Evolutionary conservation across 169 alveolate genomes (phyloP).

Genomic region (Blepharisma undulans): DNA sequence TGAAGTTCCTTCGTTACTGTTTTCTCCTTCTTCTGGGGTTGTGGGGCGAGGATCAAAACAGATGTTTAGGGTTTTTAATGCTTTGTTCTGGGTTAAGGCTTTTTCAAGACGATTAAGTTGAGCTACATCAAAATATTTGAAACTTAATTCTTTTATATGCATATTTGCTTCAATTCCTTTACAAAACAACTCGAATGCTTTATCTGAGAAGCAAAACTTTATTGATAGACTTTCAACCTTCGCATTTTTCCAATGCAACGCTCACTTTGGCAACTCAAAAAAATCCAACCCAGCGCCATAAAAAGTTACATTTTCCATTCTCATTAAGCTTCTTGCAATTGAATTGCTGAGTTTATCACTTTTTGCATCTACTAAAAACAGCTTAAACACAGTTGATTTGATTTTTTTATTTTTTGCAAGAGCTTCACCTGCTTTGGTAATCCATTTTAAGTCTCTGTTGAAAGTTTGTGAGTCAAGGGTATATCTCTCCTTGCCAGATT

Average conservation of each 20-base stretch:
- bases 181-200: background rate
- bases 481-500: background rate
- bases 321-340: background rate
- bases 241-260: background rate
- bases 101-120: background rate
- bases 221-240: conserved; percentile 3
- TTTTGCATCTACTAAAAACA: background rate
- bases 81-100: background rate
- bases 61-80: background rate
- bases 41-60: background rate
- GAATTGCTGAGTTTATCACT: background rate
- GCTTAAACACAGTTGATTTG: conserved; percentile 11
- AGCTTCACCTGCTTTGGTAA: background rate
- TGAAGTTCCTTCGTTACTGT: background rate
- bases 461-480: background rate
- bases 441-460: background rate
- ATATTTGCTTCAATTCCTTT: background rate
- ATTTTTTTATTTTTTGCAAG: background rate
- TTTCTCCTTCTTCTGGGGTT: background rate
- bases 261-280: background rate
- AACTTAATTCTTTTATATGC: background rate
- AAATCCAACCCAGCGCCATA: background rate
- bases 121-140: background rate
- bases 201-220: background rate
- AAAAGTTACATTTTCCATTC: background rate